phyloP scores from a whole-genome alignment of 2,329 filamentous ascomycete species.

The Fusarium sp. region DNA sequence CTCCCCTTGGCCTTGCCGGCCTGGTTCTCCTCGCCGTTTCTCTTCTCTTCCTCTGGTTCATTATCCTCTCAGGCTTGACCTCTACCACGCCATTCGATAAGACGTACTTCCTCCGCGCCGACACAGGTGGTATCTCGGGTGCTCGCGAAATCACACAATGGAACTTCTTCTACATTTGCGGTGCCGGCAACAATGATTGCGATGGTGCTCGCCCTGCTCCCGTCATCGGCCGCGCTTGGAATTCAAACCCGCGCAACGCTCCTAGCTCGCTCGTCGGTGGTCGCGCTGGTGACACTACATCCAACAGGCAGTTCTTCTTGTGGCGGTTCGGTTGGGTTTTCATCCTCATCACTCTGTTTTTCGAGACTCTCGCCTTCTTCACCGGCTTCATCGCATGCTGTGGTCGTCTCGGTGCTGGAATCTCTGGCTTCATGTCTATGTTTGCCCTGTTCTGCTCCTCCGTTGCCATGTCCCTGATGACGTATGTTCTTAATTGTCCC shows the following conservation, averaged over 20 bases:
- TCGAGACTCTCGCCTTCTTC: slow-evolving; percentile 76
- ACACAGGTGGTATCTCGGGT: slow-evolving; percentile 78
- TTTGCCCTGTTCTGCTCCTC: slow-evolving; percentile 77
- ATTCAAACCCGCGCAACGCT: slow-evolving; percentile 58
- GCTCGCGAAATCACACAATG: slow-evolving; percentile 79
- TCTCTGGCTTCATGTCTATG: slow-evolving; percentile 69
- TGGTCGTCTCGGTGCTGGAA: slow-evolving; percentile 76
- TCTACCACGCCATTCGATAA: slow-evolving; percentile 70
- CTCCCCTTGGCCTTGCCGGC: slow-evolving; percentile 57
- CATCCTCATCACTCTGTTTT: slow-evolving; percentile 86
- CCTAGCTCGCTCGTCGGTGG: slow-evolving; percentile 62
- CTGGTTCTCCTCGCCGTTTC: slow-evolving; percentile 64
- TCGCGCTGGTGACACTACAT: slow-evolving; percentile 68
- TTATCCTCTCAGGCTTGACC: slow-evolving; percentile 68
- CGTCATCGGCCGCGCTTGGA: slow-evolving; percentile 79
- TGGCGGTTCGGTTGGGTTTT: slow-evolving; percentile 96
- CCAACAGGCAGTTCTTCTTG: slow-evolving; percentile 78
- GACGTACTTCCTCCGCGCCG: slow-evolving; percentile 88
- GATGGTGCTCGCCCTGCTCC: slow-evolving; percentile 70
- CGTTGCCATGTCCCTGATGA: slow-evolving; percentile 78
- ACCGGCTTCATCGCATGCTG: slow-evolving; percentile 76
- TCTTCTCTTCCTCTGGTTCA: slow-evolving; percentile 68
- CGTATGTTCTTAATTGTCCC: slow-evolving; percentile 63
- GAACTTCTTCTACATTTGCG: slow-evolving; percentile 92
- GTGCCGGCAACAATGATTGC: slow-evolving; percentile 73